Evolutionary conservation across 2,329 filamentous ascomycete genomes (phyloP), one percentile per base, ranked within the genome.

Genomic region (Shiraia sp.): DNA sequence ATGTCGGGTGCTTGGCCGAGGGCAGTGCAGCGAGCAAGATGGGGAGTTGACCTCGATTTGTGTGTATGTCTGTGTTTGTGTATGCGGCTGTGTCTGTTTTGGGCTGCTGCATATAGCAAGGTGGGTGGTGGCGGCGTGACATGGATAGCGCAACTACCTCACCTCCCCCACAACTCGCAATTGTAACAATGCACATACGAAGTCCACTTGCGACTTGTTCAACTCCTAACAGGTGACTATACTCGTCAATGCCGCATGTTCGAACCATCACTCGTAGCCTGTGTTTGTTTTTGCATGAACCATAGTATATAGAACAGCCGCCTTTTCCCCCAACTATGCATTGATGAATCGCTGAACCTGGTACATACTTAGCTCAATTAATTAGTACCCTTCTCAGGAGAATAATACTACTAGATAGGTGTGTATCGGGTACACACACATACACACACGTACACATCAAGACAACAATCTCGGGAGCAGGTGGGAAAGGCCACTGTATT

Each of bases 11-110:
- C 4, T 5, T 15, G 34, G 13, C 45, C 45, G 30, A 47, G 49
- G 51, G 53, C 52, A 51, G 52, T 19, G 47, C 49, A 49, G 51
- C 46, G 45, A 39, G 19, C 19, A 22, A 22, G 19, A 22, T 22
- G 19, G 19, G 19, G 4, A 8, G 8, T 8, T 22, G 19, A 8
- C 19, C 8, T 22, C 19, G 19, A 22, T 8, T 22, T 8, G 4
- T 4, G 19, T 22, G 10, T 32, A 4, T 16, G 6, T 9, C 9
- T 22, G 40, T 37, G 33, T 22, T 26, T 32, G 27, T 32, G 40
- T 33, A 16, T 28, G 37, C 33, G 37, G 22, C 23, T 29, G 16
- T 16, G 34, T 43, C 12, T 43, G 32, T 35, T 12, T 19, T 27
- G 32, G 12, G 32, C 25, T 25, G 27, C 25, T 23, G 31, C 31